Conservation (phyloP, 1,284 basidiomycete genomes). For the Leucoagaricus sp. region DNA sequence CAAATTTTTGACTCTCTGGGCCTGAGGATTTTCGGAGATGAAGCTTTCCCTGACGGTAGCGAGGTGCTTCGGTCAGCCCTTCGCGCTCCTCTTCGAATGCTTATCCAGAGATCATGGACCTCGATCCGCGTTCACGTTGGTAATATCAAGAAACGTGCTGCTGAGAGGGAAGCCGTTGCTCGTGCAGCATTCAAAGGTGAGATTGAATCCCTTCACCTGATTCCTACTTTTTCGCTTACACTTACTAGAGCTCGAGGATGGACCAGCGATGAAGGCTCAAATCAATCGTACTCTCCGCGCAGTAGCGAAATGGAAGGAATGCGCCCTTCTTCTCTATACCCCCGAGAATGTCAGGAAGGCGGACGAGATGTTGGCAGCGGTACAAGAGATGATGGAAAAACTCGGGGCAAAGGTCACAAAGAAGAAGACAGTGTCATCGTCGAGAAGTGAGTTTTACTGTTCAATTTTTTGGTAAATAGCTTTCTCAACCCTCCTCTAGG, state of each 20-base stretch:
- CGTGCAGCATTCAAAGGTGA: conserved; percentile 22
- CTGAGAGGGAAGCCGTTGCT: conserved; percentile 13
- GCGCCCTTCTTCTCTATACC: conserved; percentile 12
- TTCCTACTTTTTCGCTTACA: too few species aligned
- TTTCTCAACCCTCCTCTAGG: neutral
- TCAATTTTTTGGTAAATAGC: too few species aligned
- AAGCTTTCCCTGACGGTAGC: conserved; percentile 15
- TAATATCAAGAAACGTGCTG: neutral
- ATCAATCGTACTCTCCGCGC: conserved; percentile 16
- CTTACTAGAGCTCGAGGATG: conserved; percentile 18
- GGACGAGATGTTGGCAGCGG: conserved; percentile 17
- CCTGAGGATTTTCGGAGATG: conserved; percentile 22
- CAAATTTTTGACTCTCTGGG: conserved; percentile 23
- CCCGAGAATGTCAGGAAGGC: conserved; percentile 15
- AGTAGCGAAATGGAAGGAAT: conserved; percentile 22
- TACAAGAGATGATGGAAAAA: conserved; percentile 19
- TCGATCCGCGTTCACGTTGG: neutral
- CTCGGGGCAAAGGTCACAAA: conserved; percentile 17
- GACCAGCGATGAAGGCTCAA: conserved; percentile 18
- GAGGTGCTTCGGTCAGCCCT: conserved; percentile 11
- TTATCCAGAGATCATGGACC: conserved; percentile 23
- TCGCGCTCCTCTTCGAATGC: conserved; percentile 1
- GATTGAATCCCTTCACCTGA: conserved; percentile 1
- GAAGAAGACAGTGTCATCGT: neutral
- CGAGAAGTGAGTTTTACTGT: neutral